Percentiles rank a stretch among this genome's conserved stretches.
Evolutionary conservation across 2,329 filamentous ascomycete genomes (phyloP).

Genomic region (Amesomyces nigricolor): DNA sequence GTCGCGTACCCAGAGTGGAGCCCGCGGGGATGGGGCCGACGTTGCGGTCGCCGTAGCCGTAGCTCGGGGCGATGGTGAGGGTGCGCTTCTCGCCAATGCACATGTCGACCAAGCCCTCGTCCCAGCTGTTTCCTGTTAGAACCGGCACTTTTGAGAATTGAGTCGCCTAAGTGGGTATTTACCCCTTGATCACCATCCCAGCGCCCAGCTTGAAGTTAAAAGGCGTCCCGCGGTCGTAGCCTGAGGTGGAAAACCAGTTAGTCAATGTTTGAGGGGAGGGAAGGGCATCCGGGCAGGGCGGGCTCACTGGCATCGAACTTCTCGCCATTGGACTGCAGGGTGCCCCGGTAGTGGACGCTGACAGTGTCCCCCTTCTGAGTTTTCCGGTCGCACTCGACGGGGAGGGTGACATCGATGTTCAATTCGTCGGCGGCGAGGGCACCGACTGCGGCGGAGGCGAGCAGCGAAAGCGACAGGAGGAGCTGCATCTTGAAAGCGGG

Average conservation of each 20-base stretch:
- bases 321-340: slow-evolving; percentile 63
- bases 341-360: slow-evolving; percentile 84
- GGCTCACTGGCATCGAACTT: slow-evolving; percentile 72
- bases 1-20: slow-evolving; percentile 62
- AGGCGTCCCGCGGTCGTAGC: slow-evolving; percentile 70
- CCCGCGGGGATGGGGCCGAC: slow-evolving; percentile 80
- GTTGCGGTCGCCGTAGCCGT: slow-evolving; percentile 71
- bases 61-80: slow-evolving; percentile 80
- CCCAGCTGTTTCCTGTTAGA: slow-evolving; percentile 58
- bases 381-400: slow-evolving; percentile 75
- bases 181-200: slow-evolving; percentile 87
- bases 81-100: slow-evolving; percentile 89
- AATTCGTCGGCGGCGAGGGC: slow-evolving; percentile 56
- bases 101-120: slow-evolving; percentile 85
- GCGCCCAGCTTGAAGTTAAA: slow-evolving; percentile 73
- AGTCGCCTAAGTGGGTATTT: slow-evolving; percentile 22
- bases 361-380: slow-evolving; percentile 71
- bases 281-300: background rate
- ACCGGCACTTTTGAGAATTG: background rate
- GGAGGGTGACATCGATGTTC: slow-evolving; percentile 69
- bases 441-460: slow-evolving; percentile 47
- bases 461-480: slow-evolving; percentile 43
- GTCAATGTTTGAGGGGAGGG: background rate
- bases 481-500: slow-evolving; percentile 43
- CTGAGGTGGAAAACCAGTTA: slow-evolving; percentile 35